Evolutionary conservation across 805 yeast species (phyloP), one percentile per base, ranked within the genome.

Genomic region (Candida awuae): DNA sequence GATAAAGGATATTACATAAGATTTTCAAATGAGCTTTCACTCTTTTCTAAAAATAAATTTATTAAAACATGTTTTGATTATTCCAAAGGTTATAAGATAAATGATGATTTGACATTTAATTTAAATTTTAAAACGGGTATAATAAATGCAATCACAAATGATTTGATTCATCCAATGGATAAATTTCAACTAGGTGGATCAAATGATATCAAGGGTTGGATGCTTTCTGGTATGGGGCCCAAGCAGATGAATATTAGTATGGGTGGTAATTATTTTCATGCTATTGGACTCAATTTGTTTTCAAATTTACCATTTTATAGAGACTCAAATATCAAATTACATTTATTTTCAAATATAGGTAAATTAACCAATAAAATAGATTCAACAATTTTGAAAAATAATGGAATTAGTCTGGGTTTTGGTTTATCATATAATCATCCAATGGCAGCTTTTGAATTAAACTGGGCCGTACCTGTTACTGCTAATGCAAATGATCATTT

Each of bases 141-240:
- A 7, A 44, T 56, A 2, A 48, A 42, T 31, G 31, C 51, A 10
- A 28, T 54, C 6, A 19, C 35, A 14, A 43, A 40, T 8, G 43
- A 45, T 17, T 44, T 45, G 3, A 45, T 65, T 12, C 66, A 60
- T 46, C 57, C 74, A 7, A 60, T 74, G 58, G 80, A 75, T 52
- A 57, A 75, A 33, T 74, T 73, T 41, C 71, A 66, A 48, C 58
- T 68, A 3, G 80, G 80, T n/a, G 80, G 80, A 2, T 73, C 80
- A 10, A 74, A 73, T 46, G 80, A 74, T 44, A 66, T 75, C 8
- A 61, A 80, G 32, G 70, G 78, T 1, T 75, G 73, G 47, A 53
- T 59, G 9, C 50, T 72, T 42, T 67, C 73, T 31, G 78, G 79
- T 1, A 47, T 74, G 31, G 80, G 80, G 0, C 80, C 80, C 2